These are phyloP conservation scores for Maudiozyma barnettii DNA, from an alignment of 805 yeast species.

Conservation along the genomic window DNA sequence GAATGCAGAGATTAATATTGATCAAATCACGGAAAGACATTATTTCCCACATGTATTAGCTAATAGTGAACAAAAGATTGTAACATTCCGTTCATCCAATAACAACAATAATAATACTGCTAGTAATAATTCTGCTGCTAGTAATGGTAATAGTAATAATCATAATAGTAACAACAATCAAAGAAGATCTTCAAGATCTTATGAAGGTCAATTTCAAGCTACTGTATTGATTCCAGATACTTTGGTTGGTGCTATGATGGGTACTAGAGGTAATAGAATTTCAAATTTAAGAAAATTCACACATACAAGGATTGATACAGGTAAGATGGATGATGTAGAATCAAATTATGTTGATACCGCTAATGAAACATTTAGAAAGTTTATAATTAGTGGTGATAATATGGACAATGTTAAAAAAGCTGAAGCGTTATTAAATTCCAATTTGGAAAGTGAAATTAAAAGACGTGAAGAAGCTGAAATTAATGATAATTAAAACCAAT, in stretches of 20 bases:
- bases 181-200: neutral
- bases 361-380: slow-evolving; percentile 41
- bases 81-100: neutral
- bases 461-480: slow-evolving; percentile 23
- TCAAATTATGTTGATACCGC: slow-evolving; percentile 34
- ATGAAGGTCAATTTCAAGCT: neutral
- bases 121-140: too few relatives aligned
- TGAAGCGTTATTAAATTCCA: slow-evolving; percentile 41
- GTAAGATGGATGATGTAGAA: slow-evolving; percentile 55
- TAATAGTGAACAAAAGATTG: neutral
- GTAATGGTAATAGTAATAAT: neutral
- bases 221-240: slow-evolving; percentile 50
- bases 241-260: slow-evolving; percentile 81
- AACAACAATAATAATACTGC: neutral
- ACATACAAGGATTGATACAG: slow-evolving; percentile 51
- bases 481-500: neutral
- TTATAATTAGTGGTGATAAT: slow-evolving; percentile 53
- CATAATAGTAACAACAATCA: neutral
- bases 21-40: slow-evolving; percentile 34
- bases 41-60: slow-evolving; percentile 50
- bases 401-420: slow-evolving; percentile 43
- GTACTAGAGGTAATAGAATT: slow-evolving; percentile 73
- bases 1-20: slow-evolving; percentile 12
- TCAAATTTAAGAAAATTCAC: slow-evolving; percentile 71
- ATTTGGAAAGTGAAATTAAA: slow-evolving; percentile 45